Evolutionary conservation across 192 early-diverging fungal genomes (phyloP).

Genomic region (Coemansia sp.): DNA sequence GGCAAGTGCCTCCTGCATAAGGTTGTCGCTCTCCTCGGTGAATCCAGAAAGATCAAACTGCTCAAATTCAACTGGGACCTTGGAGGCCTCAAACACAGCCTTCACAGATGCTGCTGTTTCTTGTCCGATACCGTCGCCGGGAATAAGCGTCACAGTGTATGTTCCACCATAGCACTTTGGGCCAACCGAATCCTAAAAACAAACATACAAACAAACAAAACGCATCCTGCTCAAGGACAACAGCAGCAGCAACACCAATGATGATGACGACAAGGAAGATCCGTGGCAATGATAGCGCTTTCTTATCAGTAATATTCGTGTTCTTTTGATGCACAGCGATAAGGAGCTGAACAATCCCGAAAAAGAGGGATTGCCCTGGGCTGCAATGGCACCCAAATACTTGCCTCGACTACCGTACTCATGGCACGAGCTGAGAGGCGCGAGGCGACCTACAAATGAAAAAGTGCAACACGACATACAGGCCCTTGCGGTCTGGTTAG

Average conservation of each 20-base stretch:
- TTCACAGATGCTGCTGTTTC: constrained; percentile 91
- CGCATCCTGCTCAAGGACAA: neutral
- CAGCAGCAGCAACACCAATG: no score
- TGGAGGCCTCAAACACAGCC: constrained; percentile 89
- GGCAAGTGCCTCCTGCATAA: constrained; percentile 88
- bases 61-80: constrained; percentile 95
- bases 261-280: no score
- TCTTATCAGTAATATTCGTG: neutral
- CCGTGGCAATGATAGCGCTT: neutral
- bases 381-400: neutral
- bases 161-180: constrained; percentile 83
- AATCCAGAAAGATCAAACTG: constrained; percentile 96
- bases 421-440: constrained; percentile 50
- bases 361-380: neutral
- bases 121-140: constrained; percentile 97
- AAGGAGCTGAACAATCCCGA: neutral
- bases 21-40: constrained; percentile 74
- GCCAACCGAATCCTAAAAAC: constrained; percentile 43
- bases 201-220: neutral
- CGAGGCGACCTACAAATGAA: constrained; percentile 40
- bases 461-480: neutral
- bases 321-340: neutral
- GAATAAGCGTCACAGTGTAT: constrained; percentile 96
- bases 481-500: neutral
- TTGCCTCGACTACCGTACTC: constrained; percentile 51